Percentiles rank a stretch among this genome's conserved stretches.
These are phyloP conservation scores for Scytalidium lignicola DNA, from an alignment of 2,329 filamentous ascomycete species.

Conservation along the genomic window DNA sequence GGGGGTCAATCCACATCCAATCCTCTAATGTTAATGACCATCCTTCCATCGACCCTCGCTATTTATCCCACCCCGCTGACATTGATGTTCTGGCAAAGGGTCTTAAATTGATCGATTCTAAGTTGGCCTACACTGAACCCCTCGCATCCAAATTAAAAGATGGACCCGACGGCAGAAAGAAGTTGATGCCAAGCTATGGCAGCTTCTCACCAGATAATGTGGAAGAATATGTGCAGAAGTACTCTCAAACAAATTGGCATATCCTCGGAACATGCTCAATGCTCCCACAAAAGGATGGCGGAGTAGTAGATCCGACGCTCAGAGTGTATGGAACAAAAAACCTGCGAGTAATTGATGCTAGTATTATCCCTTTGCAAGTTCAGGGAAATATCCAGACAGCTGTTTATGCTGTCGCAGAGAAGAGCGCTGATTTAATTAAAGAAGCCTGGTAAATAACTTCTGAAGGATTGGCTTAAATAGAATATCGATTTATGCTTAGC, in stretches of 20 bases:
- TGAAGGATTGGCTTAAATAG: too few relatives aligned
- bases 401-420: conserved; percentile 21
- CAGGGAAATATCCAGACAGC: conserved; percentile 17
- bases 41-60: conserved; percentile 40
- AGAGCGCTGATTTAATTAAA: conserved; percentile 45
- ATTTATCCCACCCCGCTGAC: conserved; percentile 20
- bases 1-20: conserved; percentile 52
- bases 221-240: too few relatives aligned
- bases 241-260: neutral
- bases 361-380: conserved; percentile 19
- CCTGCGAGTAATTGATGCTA: conserved; percentile 21
- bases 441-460: conserved; percentile 1
- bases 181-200: neutral
- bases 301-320: conserved; percentile 21
- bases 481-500: too few relatives aligned
- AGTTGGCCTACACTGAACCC: neutral
- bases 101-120: neutral
- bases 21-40: conserved; percentile 31
- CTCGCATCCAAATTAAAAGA: neutral
- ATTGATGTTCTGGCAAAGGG: conserved; percentile 12
- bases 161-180: neutral
- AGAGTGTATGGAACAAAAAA: conserved; percentile 22
- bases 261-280: conserved; percentile 17
- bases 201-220: too few relatives aligned
- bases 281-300: conserved; percentile 17